Percentiles rank a stretch among this genome's conserved stretches.
Evolutionary conservation across 208 protist species (phyloP).

Genomic region (Trypanosoma theileri): DNA sequence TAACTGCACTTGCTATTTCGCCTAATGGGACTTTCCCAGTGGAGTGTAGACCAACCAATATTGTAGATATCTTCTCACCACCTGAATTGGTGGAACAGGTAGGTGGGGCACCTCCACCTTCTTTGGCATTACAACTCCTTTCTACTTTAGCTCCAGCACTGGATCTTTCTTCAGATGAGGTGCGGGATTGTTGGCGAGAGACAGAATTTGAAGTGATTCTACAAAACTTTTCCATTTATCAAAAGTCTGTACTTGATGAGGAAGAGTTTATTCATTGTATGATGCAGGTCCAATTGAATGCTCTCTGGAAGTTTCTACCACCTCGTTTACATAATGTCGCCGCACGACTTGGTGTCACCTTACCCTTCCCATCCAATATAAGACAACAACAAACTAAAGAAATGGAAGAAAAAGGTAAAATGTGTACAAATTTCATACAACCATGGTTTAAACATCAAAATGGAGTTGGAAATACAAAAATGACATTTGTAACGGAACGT

Average conservation of each 20-base stretch:
- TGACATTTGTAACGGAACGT: conserved; percentile 2
- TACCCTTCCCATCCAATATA: conserved; percentile 3
- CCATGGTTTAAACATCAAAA: neutral
- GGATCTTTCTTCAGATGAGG: neutral
- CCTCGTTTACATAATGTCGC: neutral
- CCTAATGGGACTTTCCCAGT: conserved; percentile 29
- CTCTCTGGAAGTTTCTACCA: conserved; percentile 40
- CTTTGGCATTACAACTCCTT: conserved; percentile 21
- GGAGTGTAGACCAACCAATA: conserved; percentile 21
- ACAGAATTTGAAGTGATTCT: conserved; percentile 51
- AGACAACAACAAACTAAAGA: neutral
- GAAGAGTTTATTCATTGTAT: conserved; percentile 47
- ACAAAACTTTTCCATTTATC: conserved; percentile 41
- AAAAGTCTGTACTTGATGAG: conserved; percentile 23
- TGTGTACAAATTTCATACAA: neutral
- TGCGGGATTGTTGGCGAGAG: conserved; percentile 35
- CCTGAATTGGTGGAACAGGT: conserved; percentile 12
- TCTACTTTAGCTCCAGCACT: neutral
- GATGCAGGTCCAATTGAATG: conserved; percentile 43
- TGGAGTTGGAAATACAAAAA: neutral
- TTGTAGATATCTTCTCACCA: conserved; percentile 27
- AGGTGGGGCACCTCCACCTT: conserved; percentile 12
- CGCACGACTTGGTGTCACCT: conserved; percentile 6
- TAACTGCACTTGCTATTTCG: conserved; percentile 30
- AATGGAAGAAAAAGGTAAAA: neutral